Base-by-base conservation (phyloP, 176 grass and related monocot genomes). In the Cymbopogon citratus region DNA sequence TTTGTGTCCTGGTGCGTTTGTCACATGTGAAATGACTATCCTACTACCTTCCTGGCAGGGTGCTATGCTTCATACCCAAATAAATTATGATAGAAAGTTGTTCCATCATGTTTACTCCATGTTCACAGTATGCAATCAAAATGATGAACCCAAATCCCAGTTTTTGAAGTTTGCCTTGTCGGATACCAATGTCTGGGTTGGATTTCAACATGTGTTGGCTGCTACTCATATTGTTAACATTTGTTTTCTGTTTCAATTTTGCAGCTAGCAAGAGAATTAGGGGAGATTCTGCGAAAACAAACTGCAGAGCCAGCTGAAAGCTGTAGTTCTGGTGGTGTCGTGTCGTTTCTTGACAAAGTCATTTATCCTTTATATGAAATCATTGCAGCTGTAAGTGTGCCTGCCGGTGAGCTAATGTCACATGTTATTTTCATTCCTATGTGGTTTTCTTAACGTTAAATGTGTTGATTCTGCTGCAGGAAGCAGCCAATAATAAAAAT, bases 321-420 rank as follows among this genome's bases (percentile, higher is more conserved):
- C 71, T 98, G 95, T 61, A 76, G 60, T 36, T 87, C 84, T 75
- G 63, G 66, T 64, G 85, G 76, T 79, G 76, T 63, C 0, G 90
- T 83, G 44, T 98, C 95, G 79, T 98, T 91, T 98, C 95, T 98
- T 85, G 88, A 82, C 83, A 81, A 86, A 80, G 79, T 98, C 87
- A 85, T 98, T 91, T 98, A 28, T 86, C 92, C 92, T 70, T 63
- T 98, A 38, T 98, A 94, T 89, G 90, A 85, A 79, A 85, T 90
- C 19, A 73, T 97, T 45, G 87, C 91, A 71, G 85, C 90, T 80
- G 94, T 94, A 89, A 97, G 94, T 80, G 28, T 14, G 57, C 35
- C 44, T 85, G 6, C 61, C 13, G 46, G 6, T 39, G 29, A 84
- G 23, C 15, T 88, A n/a, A 24, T 87, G 16, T 69, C 26, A 51